Evolutionary conservation across 768 basidiomycete genomes (phyloP), one percentile per base, ranked within the genome.

Genomic region (Pleurotus pulmonarius): DNA sequence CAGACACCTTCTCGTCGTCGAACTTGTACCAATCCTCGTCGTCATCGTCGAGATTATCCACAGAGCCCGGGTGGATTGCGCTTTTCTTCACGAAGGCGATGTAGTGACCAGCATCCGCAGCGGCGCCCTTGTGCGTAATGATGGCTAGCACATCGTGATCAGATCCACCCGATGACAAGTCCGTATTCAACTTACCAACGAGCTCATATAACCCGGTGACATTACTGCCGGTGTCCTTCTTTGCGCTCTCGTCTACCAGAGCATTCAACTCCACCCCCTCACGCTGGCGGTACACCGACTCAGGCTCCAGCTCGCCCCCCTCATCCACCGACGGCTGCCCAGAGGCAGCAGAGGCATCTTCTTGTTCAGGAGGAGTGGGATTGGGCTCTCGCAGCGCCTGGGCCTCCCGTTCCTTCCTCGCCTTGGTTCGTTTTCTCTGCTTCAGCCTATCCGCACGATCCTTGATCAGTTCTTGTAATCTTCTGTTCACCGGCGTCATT

Each of bases 11-110:
- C 61, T 96, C 93, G 62, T 98, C 94, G 64, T 98, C 96, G 65
- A 95, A 98, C 73, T 95, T 96, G 75, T 89, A 92, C 96, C 96
- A 91, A 65, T 89, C 88, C 59, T 90, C 87, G 48, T 92, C 86
- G 48, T 92, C 86, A 45, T 85, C 83, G 47, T 86, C 84, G 40
- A 81, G 75, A 46, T 76, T 69, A 56, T 77, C 78, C 24, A 69
- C 64, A 4, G 65, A 52, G 3, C 65, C 63, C 16, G 60, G 56
- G 51, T 84, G 81, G 73, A 90, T 84, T 16, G 81, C 81, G 60
- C 80, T 82, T 75, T 88, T 91, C 73, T 90, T 90, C 25, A 88
- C 90, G 72, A 88, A 98, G 1, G 86, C 94, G 20, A 98, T 94
- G 67, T 98, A 98, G 71, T 98, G 96, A 2, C 95, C 96, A 0